These are phyloP conservation scores for Starmerella vaccinii DNA, from an alignment of 805 yeast species.

Conservation along the genomic window DNA sequence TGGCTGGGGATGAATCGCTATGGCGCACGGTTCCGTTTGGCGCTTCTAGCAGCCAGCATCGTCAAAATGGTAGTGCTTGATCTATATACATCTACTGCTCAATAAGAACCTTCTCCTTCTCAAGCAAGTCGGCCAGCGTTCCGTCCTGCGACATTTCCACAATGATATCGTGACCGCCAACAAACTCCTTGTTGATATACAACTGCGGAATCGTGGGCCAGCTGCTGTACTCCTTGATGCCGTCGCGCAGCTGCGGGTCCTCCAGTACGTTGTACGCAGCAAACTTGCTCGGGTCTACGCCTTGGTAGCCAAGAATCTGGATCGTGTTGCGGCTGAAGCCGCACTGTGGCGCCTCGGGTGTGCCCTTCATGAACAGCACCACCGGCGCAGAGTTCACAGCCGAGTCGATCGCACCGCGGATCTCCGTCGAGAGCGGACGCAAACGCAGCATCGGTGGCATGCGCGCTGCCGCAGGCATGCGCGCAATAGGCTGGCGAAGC, in stretches of 20 bases:
- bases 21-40: too few species aligned
- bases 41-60: too few species aligned
- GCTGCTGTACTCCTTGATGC: slow-evolving; percentile 86
- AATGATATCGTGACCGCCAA: slow-evolving; percentile 95
- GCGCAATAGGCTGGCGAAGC: slow-evolving; percentile 10
- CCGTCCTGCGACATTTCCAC: slow-evolving; percentile 79
- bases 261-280: slow-evolving; percentile 96
- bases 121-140: slow-evolving; percentile 78
- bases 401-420: slow-evolving; percentile 69
- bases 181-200: slow-evolving; percentile 75
- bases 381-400: slow-evolving; percentile 89
- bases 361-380: slow-evolving; percentile 95
- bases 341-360: slow-evolving; percentile 95
- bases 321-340: slow-evolving; percentile 95
- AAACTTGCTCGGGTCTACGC: slow-evolving; percentile 91
- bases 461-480: neutral
- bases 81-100: slow-evolving; percentile 33
- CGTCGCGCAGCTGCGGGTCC: slow-evolving; percentile 86
- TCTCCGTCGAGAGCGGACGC: slow-evolving; percentile 63
- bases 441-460: neutral
- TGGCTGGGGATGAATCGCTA: too few species aligned
- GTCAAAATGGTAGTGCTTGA: neutral
- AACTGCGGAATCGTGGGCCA: slow-evolving; percentile 99
- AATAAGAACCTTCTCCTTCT: slow-evolving; percentile 63
- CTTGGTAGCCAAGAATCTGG: slow-evolving; percentile 86